Base-by-base conservation (phyloP, 768 basidiomycete genomes). In the Amyloporia xantha region DNA sequence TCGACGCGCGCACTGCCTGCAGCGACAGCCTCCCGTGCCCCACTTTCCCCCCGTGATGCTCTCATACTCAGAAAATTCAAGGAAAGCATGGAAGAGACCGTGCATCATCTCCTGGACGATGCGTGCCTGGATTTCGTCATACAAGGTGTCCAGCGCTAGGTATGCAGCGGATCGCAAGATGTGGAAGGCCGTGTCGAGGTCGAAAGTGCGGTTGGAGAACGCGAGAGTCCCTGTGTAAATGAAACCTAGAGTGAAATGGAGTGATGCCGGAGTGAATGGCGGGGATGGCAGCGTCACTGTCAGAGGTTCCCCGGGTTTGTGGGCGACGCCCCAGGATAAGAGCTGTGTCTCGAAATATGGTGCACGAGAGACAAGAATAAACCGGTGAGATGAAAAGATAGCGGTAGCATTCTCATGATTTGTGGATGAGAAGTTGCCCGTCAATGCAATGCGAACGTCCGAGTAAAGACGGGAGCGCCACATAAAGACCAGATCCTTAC, bases 401-500 rank as follows among this genome's bases (percentile, higher is more conserved):
- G 86, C 86, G 1, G 85, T 91, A 1, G 84, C 77, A 47, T 72
- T 77, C 49, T 87, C 84, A 48, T 82, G 81, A 48, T 77, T 76
- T 1, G 74, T 62, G 1, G 81, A 78, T 1, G 78, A 81, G 57
- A 82, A 84, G 49, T 75, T 80, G 41, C 84, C 84, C 0, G 81
- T 78, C 52, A 94, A 77, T 0, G 84, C 76, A 47, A 98, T 83
- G 45, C 86, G 81, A 20, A 95, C 80, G 65, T 98, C 95, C 2
- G 91, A 90, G 63, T 93, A 98, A 15, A 98, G 80, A 42, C 92
- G 82, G 11, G 87, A 89, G 26, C 95, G 72, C 95, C 94, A 97
- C 91, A 93, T 95, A 71, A 86, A 96, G 20, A 94, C 88, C 24
- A 96, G 75, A 61, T 97, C 95, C 66, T 91, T 91, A 52, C 91